Conservation (phyloP, 441 rosid species). For the Erodium moschatum region DNA sequence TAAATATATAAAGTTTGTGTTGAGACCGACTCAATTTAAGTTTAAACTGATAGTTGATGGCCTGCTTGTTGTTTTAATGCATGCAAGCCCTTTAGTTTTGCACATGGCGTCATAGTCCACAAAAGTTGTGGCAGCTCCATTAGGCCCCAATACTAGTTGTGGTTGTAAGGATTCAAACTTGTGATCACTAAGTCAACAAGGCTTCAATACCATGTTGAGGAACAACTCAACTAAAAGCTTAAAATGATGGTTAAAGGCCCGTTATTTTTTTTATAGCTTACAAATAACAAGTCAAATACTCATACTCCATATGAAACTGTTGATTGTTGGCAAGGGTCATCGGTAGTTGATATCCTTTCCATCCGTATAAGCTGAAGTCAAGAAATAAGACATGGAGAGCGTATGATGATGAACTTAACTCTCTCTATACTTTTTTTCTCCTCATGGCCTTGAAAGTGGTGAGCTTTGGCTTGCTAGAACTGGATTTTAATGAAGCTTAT, state of each 20-base stretch:
- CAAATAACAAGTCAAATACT: neutral
- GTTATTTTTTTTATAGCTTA: neutral
- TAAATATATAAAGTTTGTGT: neutral
- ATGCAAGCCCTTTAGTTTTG: neutral
- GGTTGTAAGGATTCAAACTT: neutral
- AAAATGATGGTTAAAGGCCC: neutral
- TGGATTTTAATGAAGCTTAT: neutral
- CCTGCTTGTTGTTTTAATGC: neutral
- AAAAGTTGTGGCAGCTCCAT: neutral
- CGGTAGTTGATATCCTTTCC: constrained; percentile 1
- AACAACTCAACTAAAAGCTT: neutral
- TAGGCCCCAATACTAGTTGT: neutral
- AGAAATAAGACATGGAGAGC: neutral
- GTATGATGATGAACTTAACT: neutral
- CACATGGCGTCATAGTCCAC: neutral
- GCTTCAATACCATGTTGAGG: neutral
- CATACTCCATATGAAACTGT: neutral
- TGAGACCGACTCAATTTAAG: neutral
- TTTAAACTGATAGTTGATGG: neutral
- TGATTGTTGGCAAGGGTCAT: neutral
- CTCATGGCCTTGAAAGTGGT: neutral
- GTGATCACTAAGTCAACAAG: neutral
- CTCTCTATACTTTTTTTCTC: neutral
- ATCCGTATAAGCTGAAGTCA: neutral
- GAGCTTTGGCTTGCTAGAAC: neutral